Conservation (phyloP, 2,329 filamentous ascomycete genomes). For the Magnaporthiopsis incrustans region DNA sequence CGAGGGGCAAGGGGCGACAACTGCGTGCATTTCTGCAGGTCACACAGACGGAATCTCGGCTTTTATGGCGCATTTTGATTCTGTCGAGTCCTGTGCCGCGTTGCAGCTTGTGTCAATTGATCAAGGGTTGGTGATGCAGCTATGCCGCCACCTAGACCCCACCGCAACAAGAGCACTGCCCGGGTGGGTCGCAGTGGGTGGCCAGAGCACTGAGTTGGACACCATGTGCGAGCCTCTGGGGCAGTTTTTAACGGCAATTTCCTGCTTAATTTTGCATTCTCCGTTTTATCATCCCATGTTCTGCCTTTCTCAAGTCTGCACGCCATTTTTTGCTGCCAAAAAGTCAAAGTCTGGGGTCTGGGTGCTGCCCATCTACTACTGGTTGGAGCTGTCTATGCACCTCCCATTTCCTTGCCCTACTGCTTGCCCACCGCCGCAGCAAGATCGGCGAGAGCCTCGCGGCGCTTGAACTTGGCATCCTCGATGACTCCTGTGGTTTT, state of each 20-base stretch:
- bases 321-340: too few relatives aligned
- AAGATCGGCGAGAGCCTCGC: constrained; percentile 60
- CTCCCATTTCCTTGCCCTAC: not conserved
- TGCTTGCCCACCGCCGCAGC: constrained; percentile 38
- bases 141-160: not conserved
- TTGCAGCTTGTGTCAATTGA: not conserved
- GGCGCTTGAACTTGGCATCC: constrained; percentile 70
- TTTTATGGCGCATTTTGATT: not conserved
- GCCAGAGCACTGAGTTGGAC: too few relatives aligned
- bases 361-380: too few relatives aligned
- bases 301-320: too few relatives aligned
- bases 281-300: too few relatives aligned
- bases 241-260: too few relatives aligned
- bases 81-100: too few relatives aligned
- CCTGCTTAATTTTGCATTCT: too few relatives aligned
- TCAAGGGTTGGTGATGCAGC: not conserved
- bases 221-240: too few relatives aligned
- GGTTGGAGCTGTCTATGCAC: too few relatives aligned
- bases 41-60: not conserved
- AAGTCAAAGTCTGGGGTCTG: too few relatives aligned
- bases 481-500: constrained; percentile 53
- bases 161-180: too few relatives aligned
- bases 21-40: not conserved
- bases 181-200: not conserved
- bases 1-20: not conserved